These are phyloP conservation scores for Metschnikowia lochheadii DNA, from an alignment of 805 yeast genomes.

Conservation along the genomic window DNA sequence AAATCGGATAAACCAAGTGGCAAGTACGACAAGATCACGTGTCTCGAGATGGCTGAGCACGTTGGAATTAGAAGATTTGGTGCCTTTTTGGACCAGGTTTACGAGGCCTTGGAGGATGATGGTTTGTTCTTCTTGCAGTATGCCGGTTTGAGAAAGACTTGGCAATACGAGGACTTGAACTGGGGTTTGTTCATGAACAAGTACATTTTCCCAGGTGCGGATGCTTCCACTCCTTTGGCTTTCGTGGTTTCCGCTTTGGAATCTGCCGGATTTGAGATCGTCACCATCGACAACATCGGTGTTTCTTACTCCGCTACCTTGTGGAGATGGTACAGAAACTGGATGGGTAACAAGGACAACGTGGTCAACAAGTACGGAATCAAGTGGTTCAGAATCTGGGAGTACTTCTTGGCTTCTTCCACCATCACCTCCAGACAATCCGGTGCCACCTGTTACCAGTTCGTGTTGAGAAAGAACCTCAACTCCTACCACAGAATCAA, in stretches of 20 bases:
- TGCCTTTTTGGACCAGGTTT: slow-evolving; percentile 71
- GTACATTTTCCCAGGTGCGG: slow-evolving; percentile 96
- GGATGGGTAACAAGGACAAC: slow-evolving; percentile 79
- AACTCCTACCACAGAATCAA: slow-evolving; percentile 81
- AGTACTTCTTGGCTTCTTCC: slow-evolving; percentile 78
- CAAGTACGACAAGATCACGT: slow-evolving; percentile 78
- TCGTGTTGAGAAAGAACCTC: slow-evolving; percentile 83
- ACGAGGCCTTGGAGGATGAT: slow-evolving; percentile 86
- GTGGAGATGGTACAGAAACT: slow-evolving; percentile 93
- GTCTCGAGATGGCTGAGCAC: slow-evolving; percentile 94
- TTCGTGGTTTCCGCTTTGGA: slow-evolving; percentile 76
- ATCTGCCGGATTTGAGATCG: slow-evolving; percentile 82
- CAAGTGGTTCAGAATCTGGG: slow-evolving; percentile 94
- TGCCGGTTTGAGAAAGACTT: slow-evolving; percentile 84
- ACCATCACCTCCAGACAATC: slow-evolving; percentile 89
- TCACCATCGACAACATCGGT: slow-evolving; percentile 81
- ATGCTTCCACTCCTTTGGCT: slow-evolving; percentile 89
- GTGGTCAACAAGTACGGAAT: slow-evolving; percentile 76
- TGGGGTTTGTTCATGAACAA: slow-evolving; percentile 97
- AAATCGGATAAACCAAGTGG: slow-evolving; percentile 45
- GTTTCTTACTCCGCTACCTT: slow-evolving; percentile 88
- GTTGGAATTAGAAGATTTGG: slow-evolving; percentile 86
- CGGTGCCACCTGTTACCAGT: slow-evolving; percentile 87
- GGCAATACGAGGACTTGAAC: slow-evolving; percentile 92
- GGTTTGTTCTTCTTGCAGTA: slow-evolving; percentile 84